These are phyloP conservation scores for Cetradonia linearis DNA, from an alignment of 495 filamentous ascomycete genomes.

Conservation along the genomic window DNA sequence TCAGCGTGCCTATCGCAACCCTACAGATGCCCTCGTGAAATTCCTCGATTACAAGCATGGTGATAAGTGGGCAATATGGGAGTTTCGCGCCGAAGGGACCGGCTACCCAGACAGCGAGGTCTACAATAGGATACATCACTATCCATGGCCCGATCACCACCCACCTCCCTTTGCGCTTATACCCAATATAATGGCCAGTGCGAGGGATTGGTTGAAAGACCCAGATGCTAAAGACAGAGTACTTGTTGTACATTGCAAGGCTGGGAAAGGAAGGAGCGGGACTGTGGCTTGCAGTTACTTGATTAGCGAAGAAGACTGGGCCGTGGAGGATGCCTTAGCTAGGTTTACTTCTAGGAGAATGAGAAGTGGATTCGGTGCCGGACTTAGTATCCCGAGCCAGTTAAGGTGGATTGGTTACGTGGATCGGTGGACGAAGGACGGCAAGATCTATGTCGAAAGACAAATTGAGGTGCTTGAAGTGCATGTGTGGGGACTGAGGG, in stretches of 20 bases:
- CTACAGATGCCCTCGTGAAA: constrained; percentile 68
- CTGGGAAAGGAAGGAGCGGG: constrained; percentile 90
- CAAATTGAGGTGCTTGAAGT: constrained; percentile 78
- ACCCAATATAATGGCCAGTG: constrained; percentile 76
- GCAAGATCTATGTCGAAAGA: constrained; percentile 74
- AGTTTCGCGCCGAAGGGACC: constrained; percentile 92
- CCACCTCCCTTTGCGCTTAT: constrained; percentile 86
- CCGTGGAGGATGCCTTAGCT: constrained; percentile 60
- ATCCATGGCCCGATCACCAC: constrained; percentile 94
- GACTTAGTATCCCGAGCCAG: constrained; percentile 91
- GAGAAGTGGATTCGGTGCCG: constrained; percentile 75
- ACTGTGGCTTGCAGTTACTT: constrained; percentile 79
- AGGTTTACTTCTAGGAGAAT: constrained; percentile 83
- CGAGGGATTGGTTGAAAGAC: constrained; percentile 72
- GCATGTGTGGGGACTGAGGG: constrained; percentile 78
- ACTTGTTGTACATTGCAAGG: constrained; percentile 92
- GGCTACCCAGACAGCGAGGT: constrained; percentile 89
- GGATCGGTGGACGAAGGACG: constrained; percentile 67
- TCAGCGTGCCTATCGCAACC: constrained; percentile 83
- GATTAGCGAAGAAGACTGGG: constrained; percentile 85
- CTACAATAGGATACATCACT: constrained; percentile 72
- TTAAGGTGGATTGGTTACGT: constrained; percentile 83
- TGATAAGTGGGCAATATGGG: constrained; percentile 84
- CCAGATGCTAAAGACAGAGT: constrained; percentile 51
- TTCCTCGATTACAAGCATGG: constrained; percentile 82